phyloP scores from a whole-genome alignment of 768 basidiomycete genomes.

The Mycena vitilis region DNA sequence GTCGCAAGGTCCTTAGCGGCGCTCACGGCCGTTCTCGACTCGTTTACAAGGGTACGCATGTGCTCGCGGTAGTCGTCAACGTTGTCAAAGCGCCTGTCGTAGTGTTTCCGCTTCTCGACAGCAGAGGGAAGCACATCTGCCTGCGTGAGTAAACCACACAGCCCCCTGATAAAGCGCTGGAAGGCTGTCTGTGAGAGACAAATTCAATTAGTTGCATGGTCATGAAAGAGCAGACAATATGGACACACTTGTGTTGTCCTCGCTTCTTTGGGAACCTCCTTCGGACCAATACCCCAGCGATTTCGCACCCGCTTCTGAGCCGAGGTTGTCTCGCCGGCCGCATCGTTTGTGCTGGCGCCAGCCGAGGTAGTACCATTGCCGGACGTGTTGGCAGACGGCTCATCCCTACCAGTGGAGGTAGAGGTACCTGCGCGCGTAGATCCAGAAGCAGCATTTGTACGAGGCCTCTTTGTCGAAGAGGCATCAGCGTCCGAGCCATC shows the following conservation, averaged over 20 bases:
- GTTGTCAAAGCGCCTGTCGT: conserved; percentile 17
- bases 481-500: not conserved
- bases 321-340: not conserved
- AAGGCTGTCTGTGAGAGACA: conserved; percentile 17
- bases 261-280: conserved; percentile 9
- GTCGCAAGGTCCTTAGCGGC: conserved; percentile 7
- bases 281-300: conserved; percentile 13
- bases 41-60: not conserved
- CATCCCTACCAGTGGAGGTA: not conserved
- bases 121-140: conserved; percentile 11
- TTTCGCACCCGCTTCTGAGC: conserved; percentile 8
- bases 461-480: conserved; percentile 1
- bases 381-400: too few species aligned
- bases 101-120: not conserved
- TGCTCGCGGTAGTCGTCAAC: conserved; percentile 3
- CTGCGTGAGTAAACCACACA: conserved; percentile 14
- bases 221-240: not conserved
- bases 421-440: not conserved
- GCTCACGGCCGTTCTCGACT: conserved; percentile 2
- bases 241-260: conserved; percentile 15
- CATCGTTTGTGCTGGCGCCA: too few species aligned
- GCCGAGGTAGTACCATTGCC: too few species aligned
- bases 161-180: conserved; percentile 10
- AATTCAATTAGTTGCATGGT: conserved; percentile 5
- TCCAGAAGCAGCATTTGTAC: not conserved